Base-by-base conservation (phyloP, 2,329 filamentous ascomycete genomes). In the Tothia fuscella region DNA sequence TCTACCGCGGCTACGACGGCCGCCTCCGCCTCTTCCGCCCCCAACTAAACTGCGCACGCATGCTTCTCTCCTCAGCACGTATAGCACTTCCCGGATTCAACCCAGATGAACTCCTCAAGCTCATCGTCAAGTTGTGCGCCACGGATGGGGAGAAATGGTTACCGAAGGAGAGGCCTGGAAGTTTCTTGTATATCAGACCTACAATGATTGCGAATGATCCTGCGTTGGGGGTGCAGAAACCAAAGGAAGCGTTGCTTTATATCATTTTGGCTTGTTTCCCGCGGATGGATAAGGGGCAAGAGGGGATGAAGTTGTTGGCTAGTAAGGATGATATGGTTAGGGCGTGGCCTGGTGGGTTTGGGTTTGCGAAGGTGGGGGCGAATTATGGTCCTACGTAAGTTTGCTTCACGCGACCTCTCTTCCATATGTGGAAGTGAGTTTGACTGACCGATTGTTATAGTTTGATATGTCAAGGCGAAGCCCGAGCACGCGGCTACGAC, bases 311-410 rank as follows among this genome's bases (percentile, higher is more conserved):
- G 52, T 74, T 93, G 34, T 74, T 89, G 56, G 89, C 87, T 0
- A 83, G 76, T 34, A 74, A 76, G 42, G 78, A 88, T 50, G 84
- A 93, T 59, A 84, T 80, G 68, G 78, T 93, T 44, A 80, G 88
- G 49, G 87, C 88, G 10, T 95, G 88, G 88, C 86, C 85, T 16
- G 88, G 88, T 47, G 88, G 89, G 7, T 93, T 93, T 59, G 88
- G 88, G 1, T 88, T 82, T 56, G 86, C 87, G 46, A 95, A 95
- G 65, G 75, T 95, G 25, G 88, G 88, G 42, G 88, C 88, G 47
- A 95, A 94, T 68, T 95, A 94, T 60, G 88, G 88, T 0, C 88
- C 88, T 4, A 21, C 42, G 36, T 40, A 24, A 12, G 38, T 40
- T 24, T n/a, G 13, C 20, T 3, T 28, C 6, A 3, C 4, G 5